Evolutionary conservation across 1,284 basidiomycete species (phyloP), one percentile per base, ranked within the genome.

Genomic region (Lentinus polychrous): DNA sequence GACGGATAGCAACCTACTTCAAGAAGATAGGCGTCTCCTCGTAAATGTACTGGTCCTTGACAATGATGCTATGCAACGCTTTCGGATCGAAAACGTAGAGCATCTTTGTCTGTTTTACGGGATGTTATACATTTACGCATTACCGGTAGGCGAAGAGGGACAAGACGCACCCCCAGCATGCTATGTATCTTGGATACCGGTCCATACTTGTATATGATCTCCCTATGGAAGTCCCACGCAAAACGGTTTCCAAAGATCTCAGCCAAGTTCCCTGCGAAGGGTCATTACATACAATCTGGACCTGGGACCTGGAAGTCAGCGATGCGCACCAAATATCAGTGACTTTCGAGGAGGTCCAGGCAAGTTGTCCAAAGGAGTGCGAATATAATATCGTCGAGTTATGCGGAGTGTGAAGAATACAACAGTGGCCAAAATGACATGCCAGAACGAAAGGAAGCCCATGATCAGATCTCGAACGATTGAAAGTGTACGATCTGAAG

Each of bases 51-150:
- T 58, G 64, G 53, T 65, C 71, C 57, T 73, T 72, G 46, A 73
- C 60, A 8, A 72, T 24, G 23, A 73, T 66, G 39, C 65, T 60
- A 44, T 73, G 63, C 24, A 73, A 48, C 0, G 70, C 68, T 42
- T 62, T 64, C 0, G 69, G 65, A 49, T 62, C 59, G 33, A 31
- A 57, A 3, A 62, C 51, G 34, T 55, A 57, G 14, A 62, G 27
- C 23, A 49, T 49, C 14, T 34, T 43, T 10, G 17, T 27, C 54
- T 49, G 22, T 8, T 27, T 27, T 10, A 4, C 4, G 12, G 36
- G 36, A 4, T 22, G 5, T 4, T 4, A 22, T 17, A 38, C 15
- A 4, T 22, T 4, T 38, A 38, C 15, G 4, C 12, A 38, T 24
- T 27, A 4, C 27, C 27, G 10, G 27, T 27, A 27, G 27, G 27